phyloP scores from a whole-genome alignment of 1,139 yeast genomes.

The Blastobotrys elegans region DNA sequence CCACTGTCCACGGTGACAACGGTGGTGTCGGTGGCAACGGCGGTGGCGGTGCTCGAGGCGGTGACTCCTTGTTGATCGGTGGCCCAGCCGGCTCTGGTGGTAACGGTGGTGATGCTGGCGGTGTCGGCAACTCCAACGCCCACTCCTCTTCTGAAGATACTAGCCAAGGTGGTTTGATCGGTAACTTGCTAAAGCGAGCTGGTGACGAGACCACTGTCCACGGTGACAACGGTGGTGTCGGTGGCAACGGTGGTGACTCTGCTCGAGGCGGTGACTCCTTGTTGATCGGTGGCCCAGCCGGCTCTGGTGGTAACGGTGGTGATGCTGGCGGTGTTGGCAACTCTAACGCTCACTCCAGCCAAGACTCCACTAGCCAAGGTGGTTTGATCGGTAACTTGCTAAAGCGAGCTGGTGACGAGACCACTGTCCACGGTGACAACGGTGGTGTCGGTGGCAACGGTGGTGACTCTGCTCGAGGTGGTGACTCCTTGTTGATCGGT shows the following conservation, averaged over 20 bases:
- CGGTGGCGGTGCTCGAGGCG: constrained; percentile 2
- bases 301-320: constrained; percentile 7
- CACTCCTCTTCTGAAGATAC: background rate
- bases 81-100: constrained; percentile 5
- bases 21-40: constrained; percentile 9
- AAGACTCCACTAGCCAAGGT: background rate
- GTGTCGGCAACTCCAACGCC: constrained; percentile 4
- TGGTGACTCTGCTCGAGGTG: background rate
- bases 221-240: constrained; percentile 7
- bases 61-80: constrained; percentile 3
- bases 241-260: constrained; percentile 4
- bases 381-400: background rate
- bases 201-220: background rate
- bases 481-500: background rate
- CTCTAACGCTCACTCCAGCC: background rate
- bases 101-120: constrained; percentile 6
- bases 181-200: constrained; percentile 3
- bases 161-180: background rate
- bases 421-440: too few relatives aligned
- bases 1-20: constrained; percentile 3
- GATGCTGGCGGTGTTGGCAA: constrained; percentile 6
- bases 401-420: background rate
- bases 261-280: constrained; percentile 5
- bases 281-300: constrained; percentile 2
- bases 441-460: too few relatives aligned